Base-by-base conservation (phyloP, 2,329 filamentous ascomycete genomes). In the Boeremia lycopersici region DNA sequence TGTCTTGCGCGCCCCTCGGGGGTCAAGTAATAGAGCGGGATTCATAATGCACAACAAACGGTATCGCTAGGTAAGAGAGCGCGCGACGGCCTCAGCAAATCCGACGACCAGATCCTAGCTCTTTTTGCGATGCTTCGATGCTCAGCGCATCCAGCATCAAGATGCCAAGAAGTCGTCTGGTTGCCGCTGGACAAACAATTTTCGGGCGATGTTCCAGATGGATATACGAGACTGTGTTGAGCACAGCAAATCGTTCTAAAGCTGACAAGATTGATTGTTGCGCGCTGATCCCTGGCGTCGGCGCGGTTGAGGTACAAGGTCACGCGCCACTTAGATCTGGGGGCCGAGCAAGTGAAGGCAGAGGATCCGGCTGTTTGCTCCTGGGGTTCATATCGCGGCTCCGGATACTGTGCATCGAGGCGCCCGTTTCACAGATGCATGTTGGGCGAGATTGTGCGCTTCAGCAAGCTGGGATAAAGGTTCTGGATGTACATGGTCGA, bases 21-120 rank as follows among this genome's bases (percentile, higher is more conserved):
- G 65, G 49, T 67, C 63, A 60, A 67, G 62, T 65, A 68, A 64
- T 49, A 68, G 53, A 49, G 62, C 62, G 17, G 64, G 64, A 48
- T 68, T 63, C 63, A 68, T 65, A 46, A 19, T 59, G 57, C 48
- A 57, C 40, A 56, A 40, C 29, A 57, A 58, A 48, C 28, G 4
- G 9, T 42, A 30, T 43, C 13, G 31, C 48, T 45, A 64, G 49
- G 57, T 61, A 44, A 63, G 29, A 60, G 58, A 58, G 42, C 26
- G 19, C 31, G 13, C 7, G 33, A 38, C 49, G 41, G 40, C 29
- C 45, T 42, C 36, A 42, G 36, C 10, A 8, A 28, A 13, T 13
- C 15, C 25, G 15, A 4, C n/a, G 17, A 23, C 15, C 15, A 33
- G 34, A 15, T 42, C 36, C 51, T 49, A 56, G 40, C 57, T 60